Evolutionary conservation across 2,329 filamentous ascomycete genomes (phyloP), one percentile per base, ranked within the genome.

Genomic region (Annulohypoxylon truncatum): DNA sequence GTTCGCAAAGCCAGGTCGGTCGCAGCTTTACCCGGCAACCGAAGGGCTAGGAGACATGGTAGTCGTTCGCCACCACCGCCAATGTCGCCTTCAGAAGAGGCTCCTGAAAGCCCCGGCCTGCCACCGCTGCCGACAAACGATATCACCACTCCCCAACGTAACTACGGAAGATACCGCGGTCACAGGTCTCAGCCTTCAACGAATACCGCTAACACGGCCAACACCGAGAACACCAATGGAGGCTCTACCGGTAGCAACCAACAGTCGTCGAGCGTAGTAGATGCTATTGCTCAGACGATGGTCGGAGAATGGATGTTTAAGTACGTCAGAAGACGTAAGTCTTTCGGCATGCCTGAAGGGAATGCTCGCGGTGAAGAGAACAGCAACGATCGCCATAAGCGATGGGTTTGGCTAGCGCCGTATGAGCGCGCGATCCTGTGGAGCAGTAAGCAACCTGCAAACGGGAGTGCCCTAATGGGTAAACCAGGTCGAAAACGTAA

Each of bases 341-440:
- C 95, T 0, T 98, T 99, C 77, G 93, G 93, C 18, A 89, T 95
- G 56, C 81, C 86, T 2, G 92, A 94, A 46, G 84, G 82, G 22
- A 88, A 85, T 70, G 86, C 84, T 65, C 85, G 86, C 33, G 88
- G 88, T 68, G 89, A 94, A 74, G 88, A 92, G 68, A 90, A 84
- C 68, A 89, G 92, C 79, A 89, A 88, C 68, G 90, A 91, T 70
- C 91, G 96, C 28, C 96, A 99, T 78, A 97, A 94, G 82, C 87
- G 96, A 78, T 99, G 96, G 96, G 96, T 99, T 1, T 99, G 96
- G 96, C 87, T 99, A 68, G 96, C 95, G 15, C 96, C 96, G 2
- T 98, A 99, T 76, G 96, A 99, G 80, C 87, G 94, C 68, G 91
- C 95, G 10, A 95, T 99, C 65, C 92, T 99, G 79, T 99, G 96